phyloP scores from a whole-genome alignment of 2,329 filamentous ascomycete genomes.

The Leptoxyphium fumago region DNA sequence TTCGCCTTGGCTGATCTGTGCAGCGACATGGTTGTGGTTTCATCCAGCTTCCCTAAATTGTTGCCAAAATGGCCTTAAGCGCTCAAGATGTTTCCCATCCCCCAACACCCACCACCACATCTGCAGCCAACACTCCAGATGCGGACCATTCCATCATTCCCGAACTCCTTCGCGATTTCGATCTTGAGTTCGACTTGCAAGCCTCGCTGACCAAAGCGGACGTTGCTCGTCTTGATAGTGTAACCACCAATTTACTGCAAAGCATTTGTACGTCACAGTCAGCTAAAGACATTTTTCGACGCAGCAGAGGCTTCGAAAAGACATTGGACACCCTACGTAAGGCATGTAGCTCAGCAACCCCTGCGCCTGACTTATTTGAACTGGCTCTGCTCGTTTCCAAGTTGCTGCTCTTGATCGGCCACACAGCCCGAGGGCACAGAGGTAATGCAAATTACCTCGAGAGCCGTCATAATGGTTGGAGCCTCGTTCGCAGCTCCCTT shows the following conservation, averaged over 20 bases:
- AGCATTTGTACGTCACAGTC: neutral
- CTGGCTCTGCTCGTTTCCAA: neutral
- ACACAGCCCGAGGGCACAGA: constrained; percentile 52
- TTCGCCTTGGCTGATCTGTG: neutral
- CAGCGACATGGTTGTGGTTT: neutral
- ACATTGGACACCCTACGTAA: constrained; percentile 9
- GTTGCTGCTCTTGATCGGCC: neutral
- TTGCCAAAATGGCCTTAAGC: neutral
- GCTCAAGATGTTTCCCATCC: neutral
- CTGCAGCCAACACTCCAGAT: neutral
- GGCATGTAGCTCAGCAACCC: neutral
- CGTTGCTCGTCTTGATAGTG: neutral
- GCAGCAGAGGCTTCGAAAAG: constrained; percentile 16
- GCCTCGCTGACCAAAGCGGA: neutral
- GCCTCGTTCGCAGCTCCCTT: constrained; percentile 24
- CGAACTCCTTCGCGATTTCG: neutral
- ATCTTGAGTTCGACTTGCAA: neutral
- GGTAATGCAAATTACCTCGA: constrained; percentile 84
- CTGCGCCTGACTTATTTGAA: neutral
- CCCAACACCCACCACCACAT: neutral
- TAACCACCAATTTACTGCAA: neutral
- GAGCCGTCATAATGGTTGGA: constrained; percentile 62
- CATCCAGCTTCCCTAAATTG: neutral
- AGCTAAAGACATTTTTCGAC: constrained; percentile 17
- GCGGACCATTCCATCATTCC: neutral